A percentile compares a stretch with the other conserved stretches of the same genome.
Conservation (phyloP, 805 yeast species). For the Blastobotrys chiropterorum region DNA sequence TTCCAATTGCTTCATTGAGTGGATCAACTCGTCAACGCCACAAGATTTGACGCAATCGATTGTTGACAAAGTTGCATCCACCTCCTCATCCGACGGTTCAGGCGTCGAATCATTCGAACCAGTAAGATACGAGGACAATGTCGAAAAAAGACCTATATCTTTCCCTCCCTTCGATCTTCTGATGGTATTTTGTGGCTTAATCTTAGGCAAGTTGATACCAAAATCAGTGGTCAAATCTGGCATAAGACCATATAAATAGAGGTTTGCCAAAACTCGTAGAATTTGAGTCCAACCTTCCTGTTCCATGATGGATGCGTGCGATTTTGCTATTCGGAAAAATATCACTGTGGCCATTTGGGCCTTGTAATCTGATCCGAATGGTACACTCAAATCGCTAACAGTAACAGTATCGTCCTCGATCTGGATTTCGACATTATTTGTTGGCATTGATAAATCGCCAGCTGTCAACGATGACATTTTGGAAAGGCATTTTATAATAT, state of each 20-base stretch:
- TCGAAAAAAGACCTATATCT: conserved; percentile 74
- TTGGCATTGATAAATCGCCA: conserved; percentile 28
- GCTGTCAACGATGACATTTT: conserved; percentile 62
- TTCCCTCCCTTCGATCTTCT: conserved; percentile 55
- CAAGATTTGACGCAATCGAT: conserved; percentile 77
- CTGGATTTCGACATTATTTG: conserved; percentile 30
- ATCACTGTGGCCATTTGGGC: conserved; percentile 88
- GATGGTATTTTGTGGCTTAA: conserved; percentile 61
- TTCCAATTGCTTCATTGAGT: conserved; percentile 38
- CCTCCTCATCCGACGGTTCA: conserved; percentile 91
- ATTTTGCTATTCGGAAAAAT: conserved; percentile 66
- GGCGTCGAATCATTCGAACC: conserved; percentile 73
- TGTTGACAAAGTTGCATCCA: conserved; percentile 77
- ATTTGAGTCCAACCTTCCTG: conserved; percentile 54
- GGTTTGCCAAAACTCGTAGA: conserved; percentile 50
- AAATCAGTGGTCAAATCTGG: conserved; percentile 6
- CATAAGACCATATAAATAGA: conserved; percentile 63
- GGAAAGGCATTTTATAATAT: conserved; percentile 58
- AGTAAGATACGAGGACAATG: conserved; percentile 86
- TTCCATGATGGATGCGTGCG: conserved; percentile 43
- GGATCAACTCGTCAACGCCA: conserved; percentile 50
- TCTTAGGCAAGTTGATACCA: conserved; percentile 44
- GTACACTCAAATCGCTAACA: conserved; percentile 74
- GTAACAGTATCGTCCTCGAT: conserved; percentile 54
- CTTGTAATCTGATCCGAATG: conserved; percentile 84